Evolutionary conservation across 768 basidiomycete species (phyloP).

Genomic region (Chalciporus piperatus): DNA sequence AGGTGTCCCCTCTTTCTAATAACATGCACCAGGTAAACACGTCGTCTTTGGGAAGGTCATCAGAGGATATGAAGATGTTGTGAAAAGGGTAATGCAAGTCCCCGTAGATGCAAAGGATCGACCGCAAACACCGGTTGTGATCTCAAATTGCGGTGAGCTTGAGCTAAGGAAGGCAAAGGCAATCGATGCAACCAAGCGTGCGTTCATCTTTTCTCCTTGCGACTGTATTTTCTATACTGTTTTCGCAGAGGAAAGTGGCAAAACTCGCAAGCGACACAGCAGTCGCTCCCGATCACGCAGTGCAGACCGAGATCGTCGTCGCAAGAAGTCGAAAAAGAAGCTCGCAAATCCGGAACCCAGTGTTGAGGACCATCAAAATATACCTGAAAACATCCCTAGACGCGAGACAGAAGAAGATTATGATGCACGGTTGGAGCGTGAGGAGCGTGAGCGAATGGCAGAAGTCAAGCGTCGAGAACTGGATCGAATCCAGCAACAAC

Average conservation of each 20-base stretch:
- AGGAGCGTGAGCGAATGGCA: conserved; percentile 59
- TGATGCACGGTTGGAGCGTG: conserved; percentile 62
- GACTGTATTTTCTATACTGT: not conserved
- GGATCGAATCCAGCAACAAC: conserved; percentile 42
- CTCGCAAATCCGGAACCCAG: conserved; percentile 1
- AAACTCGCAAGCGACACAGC: conserved; percentile 20
- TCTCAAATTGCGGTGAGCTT: conserved; percentile 82
- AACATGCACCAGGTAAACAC: conserved; percentile 47
- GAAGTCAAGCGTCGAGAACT: conserved; percentile 46
- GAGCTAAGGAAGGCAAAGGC: conserved; percentile 49
- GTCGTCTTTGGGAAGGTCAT: conserved; percentile 56
- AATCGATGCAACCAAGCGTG: conserved; percentile 15
- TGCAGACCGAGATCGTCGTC: conserved; percentile 24
- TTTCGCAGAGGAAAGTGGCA: conserved; percentile 7
- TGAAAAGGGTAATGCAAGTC: conserved; percentile 57
- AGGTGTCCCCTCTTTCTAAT: conserved; percentile 1
- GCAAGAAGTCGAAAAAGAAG: conserved; percentile 28
- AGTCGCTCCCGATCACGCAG: conserved; percentile 28
- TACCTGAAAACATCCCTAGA: conserved; percentile 6
- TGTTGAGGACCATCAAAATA: conserved; percentile 8
- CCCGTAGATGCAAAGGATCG: conserved; percentile 74
- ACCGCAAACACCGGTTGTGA: conserved; percentile 62
- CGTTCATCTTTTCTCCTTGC: not conserved
- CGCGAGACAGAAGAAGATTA: conserved; percentile 73
- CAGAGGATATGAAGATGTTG: conserved; percentile 58